phyloP scores from a whole-genome alignment of 768 basidiomycete species.

The Asterophora parasitica region DNA sequence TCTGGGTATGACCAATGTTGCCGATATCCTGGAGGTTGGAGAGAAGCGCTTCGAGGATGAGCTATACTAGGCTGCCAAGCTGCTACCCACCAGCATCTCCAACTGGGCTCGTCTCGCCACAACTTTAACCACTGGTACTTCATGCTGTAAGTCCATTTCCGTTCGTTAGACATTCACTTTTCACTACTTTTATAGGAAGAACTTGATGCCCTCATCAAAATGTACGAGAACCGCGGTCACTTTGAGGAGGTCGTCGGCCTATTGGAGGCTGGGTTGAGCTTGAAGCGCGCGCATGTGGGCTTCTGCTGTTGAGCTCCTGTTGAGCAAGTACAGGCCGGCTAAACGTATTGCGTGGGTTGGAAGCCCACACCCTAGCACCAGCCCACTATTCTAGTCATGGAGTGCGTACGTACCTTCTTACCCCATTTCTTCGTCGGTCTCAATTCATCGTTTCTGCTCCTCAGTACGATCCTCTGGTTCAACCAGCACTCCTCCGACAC shows the following conservation, averaged over 20 bases:
- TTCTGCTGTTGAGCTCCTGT: conserved; percentile 86
- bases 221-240: conserved; percentile 88
- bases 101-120: conserved; percentile 99
- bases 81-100: conserved; percentile 93
- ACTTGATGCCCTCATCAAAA: conserved; percentile 62
- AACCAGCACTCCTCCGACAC: too few species aligned
- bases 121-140: conserved; percentile 92
- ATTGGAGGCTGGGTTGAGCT: conserved; percentile 90
- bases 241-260: conserved; percentile 92
- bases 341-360: conserved; percentile 63
- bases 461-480: too few species aligned
- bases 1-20: conserved; percentile 96
- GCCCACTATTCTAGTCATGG: conserved; percentile 69
- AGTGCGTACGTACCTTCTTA: too few species aligned
- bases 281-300: conserved; percentile 98
- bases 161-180: not conserved
- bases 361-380: not conserved
- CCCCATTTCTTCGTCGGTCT: too few species aligned
- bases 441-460: too few species aligned
- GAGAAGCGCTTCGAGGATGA: conserved; percentile 99
- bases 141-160: conserved; percentile 52
- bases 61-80: conserved; percentile 93
- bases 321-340: conserved; percentile 93
- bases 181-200: conserved; percentile 54
- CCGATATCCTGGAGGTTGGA: conserved; percentile 93